Percentiles rank a stretch among this genome's conserved stretches.
These are phyloP conservation scores for Lophiotrema nucula DNA, from an alignment of 495 filamentous ascomycete species.

Conservation along the genomic window DNA sequence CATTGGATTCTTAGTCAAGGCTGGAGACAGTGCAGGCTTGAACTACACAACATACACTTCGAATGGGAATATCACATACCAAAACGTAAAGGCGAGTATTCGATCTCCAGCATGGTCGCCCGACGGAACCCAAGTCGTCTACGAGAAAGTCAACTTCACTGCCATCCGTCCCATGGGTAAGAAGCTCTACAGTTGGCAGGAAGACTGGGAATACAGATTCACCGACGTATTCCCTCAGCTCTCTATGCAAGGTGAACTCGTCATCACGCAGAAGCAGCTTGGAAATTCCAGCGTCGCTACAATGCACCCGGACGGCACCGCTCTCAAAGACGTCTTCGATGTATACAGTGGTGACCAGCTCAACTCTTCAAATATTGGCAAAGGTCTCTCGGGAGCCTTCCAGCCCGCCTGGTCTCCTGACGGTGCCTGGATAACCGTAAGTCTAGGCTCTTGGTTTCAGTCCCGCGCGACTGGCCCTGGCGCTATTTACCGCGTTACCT, in stretches of 20 bases:
- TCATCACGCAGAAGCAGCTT: background rate
- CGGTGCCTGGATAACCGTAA: background rate
- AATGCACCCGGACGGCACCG: background rate
- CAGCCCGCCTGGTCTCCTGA: conserved; percentile 1
- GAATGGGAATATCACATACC: too few relatives aligned
- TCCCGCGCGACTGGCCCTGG: background rate
- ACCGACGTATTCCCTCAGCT: conserved; percentile 1
- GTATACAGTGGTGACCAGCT: background rate
- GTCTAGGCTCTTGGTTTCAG: background rate
- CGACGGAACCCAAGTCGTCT: background rate
- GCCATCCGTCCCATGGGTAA: background rate
- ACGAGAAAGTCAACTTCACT: background rate
- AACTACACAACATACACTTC: background rate
- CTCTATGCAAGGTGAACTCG: background rate
- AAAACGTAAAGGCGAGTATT: background rate
- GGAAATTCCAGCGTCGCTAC: background rate
- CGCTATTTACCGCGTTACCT: background rate
- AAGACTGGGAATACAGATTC: conserved; percentile 2
- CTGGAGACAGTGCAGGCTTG: background rate
- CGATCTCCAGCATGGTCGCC: background rate
- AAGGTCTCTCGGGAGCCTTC: background rate
- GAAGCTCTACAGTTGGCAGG: conserved; percentile 1
- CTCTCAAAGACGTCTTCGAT: background rate
- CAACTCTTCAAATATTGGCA: background rate
- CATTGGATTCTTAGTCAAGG: background rate